These are phyloP conservation scores for Basipetospora sp. DNA, from an alignment of 2,329 filamentous ascomycete genomes.

Conservation along the genomic window DNA sequence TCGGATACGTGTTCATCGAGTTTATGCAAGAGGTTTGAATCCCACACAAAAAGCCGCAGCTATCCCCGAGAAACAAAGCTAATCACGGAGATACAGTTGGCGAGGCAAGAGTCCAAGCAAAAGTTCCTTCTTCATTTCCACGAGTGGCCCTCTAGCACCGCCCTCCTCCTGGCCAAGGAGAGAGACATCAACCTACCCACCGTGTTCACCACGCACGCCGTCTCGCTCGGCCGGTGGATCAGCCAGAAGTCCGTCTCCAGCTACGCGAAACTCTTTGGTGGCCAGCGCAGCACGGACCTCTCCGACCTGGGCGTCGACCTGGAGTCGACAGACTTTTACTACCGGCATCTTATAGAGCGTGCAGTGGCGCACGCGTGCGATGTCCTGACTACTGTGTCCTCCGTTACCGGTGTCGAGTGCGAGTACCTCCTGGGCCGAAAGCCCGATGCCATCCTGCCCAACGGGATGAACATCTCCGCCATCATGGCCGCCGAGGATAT, in stretches of 20 bases:
- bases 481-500: constrained; percentile 32
- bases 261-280: too few relatives aligned
- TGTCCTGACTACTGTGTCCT: constrained; percentile 5
- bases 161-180: background rate
- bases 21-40: constrained; percentile 2
- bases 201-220: constrained; percentile 4
- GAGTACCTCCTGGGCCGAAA: constrained; percentile 96
- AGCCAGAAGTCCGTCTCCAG: background rate
- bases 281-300: too few relatives aligned
- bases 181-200: constrained; percentile 1
- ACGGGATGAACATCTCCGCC: constrained; percentile 81
- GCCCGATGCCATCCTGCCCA: constrained; percentile 88
- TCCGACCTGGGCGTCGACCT: constrained; percentile 2
- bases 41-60: background rate
- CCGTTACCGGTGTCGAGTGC: constrained; percentile 75
- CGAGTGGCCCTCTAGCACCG: constrained; percentile 3
- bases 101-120: background rate
- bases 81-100: too few relatives aligned
- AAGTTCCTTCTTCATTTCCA: constrained; percentile 3
- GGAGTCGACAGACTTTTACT: constrained; percentile 1
- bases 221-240: constrained; percentile 1
- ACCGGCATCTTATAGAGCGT: constrained; percentile 3
- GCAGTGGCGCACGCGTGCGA: constrained; percentile 1
- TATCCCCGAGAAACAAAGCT: too few relatives aligned
- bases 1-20: constrained; percentile 3